Evolutionary conservation across 169 alveolate species (phyloP).

Genomic region (Cytauxzoon felis): DNA sequence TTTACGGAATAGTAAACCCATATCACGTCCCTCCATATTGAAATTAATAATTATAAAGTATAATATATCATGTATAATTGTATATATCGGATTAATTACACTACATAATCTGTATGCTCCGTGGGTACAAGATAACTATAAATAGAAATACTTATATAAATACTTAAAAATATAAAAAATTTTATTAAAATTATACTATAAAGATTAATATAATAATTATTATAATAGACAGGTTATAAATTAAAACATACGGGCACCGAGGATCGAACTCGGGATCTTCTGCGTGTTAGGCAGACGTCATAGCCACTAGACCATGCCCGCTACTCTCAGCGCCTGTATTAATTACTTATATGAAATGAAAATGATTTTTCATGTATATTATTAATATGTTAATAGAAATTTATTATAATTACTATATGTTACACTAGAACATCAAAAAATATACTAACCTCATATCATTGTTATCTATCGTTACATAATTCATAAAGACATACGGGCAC

Average conservation of each 20-base stretch:
- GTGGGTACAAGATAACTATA: too few relatives aligned
- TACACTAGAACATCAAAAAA: neutral
- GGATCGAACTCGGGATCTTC: slow-evolving; percentile 92
- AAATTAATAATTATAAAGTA: neutral
- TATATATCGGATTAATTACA: too few relatives aligned
- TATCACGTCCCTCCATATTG: slow-evolving; percentile 30
- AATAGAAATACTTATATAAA: too few relatives aligned
- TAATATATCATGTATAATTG: too few relatives aligned
- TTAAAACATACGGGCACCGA: slow-evolving; percentile 83
- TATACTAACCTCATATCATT: neutral
- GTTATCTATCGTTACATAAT: neutral
- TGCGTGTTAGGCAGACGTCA: slow-evolving; percentile 92
- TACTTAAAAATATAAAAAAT: neutral
- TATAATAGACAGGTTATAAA: too few relatives aligned
- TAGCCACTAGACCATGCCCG: slow-evolving; percentile 93
- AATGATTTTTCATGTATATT: neutral
- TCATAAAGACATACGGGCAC: slow-evolving; percentile 67
- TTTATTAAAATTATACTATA: too few relatives aligned
- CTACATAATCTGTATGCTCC: too few relatives aligned
- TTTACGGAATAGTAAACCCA: slow-evolving; percentile 49
- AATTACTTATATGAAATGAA: neutral
- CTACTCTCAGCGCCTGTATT: slow-evolving; percentile 1
- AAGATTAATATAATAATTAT: too few relatives aligned
- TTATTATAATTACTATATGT: neutral
- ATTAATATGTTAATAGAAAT: neutral